A percentile compares a stretch with the other conserved stretches of the same genome.
These are phyloP conservation scores for Leccinum barrowsii DNA, from an alignment of 768 basidiomycete species.

Conservation along the genomic window DNA sequence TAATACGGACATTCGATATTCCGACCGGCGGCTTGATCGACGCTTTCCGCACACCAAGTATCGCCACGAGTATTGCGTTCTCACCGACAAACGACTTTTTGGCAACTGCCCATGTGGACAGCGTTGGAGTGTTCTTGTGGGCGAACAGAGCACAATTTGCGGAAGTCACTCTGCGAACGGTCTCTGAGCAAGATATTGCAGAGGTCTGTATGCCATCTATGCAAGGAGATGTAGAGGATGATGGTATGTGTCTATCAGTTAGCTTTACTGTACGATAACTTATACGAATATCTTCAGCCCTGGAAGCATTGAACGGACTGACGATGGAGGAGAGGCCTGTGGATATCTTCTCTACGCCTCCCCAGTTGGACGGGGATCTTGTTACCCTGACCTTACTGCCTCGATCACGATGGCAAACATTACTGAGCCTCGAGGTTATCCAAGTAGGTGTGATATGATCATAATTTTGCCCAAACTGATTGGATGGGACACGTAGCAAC, in stretches of 20 bases:
- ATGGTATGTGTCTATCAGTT: conserved; percentile 46
- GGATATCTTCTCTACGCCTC: conserved; percentile 81
- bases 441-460: conserved; percentile 48
- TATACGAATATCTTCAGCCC: conserved; percentile 38
- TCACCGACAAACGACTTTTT: conserved; percentile 96
- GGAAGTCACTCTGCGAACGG: conserved; percentile 75
- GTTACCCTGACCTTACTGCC: conserved; percentile 91
- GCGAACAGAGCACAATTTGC: conserved; percentile 94
- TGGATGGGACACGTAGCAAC: conserved; percentile 49
- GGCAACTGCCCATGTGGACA: conserved; percentile 92
- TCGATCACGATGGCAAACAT: conserved; percentile 90
- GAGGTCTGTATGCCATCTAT: conserved; percentile 77
- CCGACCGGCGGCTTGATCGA: conserved; percentile 92
- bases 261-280: not conserved
- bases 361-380: conserved; percentile 86
- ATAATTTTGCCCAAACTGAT: not conserved
- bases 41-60: conserved; percentile 80
- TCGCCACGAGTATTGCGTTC: conserved; percentile 88
- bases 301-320: conserved; percentile 69
- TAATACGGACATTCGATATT: conserved; percentile 93
- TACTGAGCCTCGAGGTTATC: conserved; percentile 95
- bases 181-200: conserved; percentile 71
- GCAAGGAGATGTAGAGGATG: conserved; percentile 78
- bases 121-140: conserved; percentile 95
- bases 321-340: conserved; percentile 54